Evolutionary conservation across 2,329 filamentous ascomycete genomes (phyloP).

Genomic region (Venturia carpophila): DNA sequence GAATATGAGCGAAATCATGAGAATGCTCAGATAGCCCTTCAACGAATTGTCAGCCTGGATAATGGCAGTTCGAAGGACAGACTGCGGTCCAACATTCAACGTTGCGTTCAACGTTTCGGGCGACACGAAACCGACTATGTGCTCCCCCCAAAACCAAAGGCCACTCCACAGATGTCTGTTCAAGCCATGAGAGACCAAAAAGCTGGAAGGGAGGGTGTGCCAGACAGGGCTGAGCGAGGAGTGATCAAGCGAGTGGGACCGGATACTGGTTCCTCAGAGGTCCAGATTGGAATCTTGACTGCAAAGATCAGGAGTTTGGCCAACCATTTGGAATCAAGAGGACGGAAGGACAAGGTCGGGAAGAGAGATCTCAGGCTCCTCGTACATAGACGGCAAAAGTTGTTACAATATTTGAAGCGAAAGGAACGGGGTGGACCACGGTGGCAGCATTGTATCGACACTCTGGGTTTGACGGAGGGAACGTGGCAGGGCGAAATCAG

Average conservation of each 20-base stretch:
- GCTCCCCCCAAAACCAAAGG: slow-evolving; percentile 52
- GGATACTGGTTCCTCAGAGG: slow-evolving; percentile 91
- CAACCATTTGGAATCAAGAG: slow-evolving; percentile 60
- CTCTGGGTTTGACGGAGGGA: slow-evolving; percentile 75
- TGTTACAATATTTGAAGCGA: slow-evolving; percentile 75
- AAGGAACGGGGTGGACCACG: slow-evolving; percentile 87
- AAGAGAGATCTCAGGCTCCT: slow-evolving; percentile 81
- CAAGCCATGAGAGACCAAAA: slow-evolving; percentile 17
- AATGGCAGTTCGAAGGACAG: slow-evolving; percentile 73
- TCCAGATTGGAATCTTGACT: slow-evolving; percentile 94
- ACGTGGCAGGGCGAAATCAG: slow-evolving; percentile 88
- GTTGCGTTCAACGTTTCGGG: slow-evolving; percentile 81
- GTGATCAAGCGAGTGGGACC: slow-evolving; percentile 61
- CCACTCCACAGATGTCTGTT: slow-evolving; percentile 21
- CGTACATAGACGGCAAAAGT: slow-evolving; percentile 81
- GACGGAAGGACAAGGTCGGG: slow-evolving; percentile 84
- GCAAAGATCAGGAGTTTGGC: slow-evolving; percentile 82
- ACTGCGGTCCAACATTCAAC: slow-evolving; percentile 71
- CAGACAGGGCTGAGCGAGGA: not conserved
- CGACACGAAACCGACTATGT: slow-evolving; percentile 75
- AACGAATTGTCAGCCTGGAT: slow-evolving; percentile 67
- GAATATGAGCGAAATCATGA: slow-evolving; percentile 39
- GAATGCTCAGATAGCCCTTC: slow-evolving; percentile 63
- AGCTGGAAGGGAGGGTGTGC: not conserved
- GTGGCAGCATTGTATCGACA: slow-evolving; percentile 80